Evolutionary conservation across 2,329 filamentous ascomycete species (phyloP).

Genomic region (Mycosphaerelloides madeirae): DNA sequence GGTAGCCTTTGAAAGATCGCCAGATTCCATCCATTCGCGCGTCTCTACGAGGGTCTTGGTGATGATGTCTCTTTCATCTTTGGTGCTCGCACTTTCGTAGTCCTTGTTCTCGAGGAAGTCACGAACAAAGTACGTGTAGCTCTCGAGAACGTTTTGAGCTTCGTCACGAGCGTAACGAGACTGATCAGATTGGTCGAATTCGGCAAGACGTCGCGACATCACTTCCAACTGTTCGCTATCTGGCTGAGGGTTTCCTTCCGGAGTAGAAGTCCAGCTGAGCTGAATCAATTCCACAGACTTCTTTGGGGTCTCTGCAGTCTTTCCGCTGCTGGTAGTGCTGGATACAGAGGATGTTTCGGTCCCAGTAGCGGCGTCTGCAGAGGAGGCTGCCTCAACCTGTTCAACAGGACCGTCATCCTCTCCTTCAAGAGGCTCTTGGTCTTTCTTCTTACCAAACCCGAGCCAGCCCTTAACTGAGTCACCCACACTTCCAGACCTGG

Average conservation of each 20-base stretch:
- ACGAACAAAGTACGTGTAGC: conserved; percentile 81
- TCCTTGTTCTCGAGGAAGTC: conserved; percentile 73
- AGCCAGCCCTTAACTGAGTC: conserved; percentile 96
- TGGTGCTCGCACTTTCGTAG: conserved; percentile 68
- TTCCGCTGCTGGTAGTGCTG: conserved; percentile 44
- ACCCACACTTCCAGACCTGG: conserved; percentile 71
- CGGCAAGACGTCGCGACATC: conserved; percentile 64
- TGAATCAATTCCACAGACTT: conserved; percentile 51
- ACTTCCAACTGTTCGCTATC: conserved; percentile 56
- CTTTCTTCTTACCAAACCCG: conserved; percentile 87
- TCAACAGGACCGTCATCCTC: conserved; percentile 48
- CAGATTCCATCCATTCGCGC: conserved; percentile 79
- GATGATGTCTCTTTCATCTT: conserved; percentile 61
- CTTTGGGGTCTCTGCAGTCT: conserved; percentile 41
- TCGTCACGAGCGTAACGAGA: conserved; percentile 75
- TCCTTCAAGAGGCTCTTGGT: conserved; percentile 62
- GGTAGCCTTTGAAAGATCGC: conserved; percentile 69
- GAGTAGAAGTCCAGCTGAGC: conserved; percentile 43
- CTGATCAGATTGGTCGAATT: conserved; percentile 81
- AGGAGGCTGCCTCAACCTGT: conserved; percentile 34
- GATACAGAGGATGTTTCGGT: conserved; percentile 32
- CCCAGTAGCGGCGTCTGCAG: conserved; percentile 34
- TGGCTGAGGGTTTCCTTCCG: conserved; percentile 50
- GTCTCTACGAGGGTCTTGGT: conserved; percentile 62
- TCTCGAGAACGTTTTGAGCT: conserved; percentile 86